A percentile compares a stretch with the other conserved stretches of the same genome.
Conservation (phyloP, 208 protist genomes). For the Acanthamoeba rhysodes region DNA sequence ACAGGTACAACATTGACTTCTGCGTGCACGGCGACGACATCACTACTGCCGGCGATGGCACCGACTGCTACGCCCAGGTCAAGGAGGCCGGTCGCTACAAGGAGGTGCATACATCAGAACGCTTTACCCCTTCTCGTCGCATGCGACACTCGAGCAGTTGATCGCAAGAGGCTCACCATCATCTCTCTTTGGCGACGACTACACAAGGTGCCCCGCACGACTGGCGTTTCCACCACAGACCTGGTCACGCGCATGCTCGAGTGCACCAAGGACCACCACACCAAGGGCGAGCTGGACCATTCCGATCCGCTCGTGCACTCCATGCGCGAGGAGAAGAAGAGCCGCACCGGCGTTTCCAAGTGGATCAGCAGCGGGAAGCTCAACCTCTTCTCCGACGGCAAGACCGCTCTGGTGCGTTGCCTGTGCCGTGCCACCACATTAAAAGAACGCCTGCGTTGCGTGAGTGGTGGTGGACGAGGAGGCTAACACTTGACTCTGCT, state of each 20-base stretch:
- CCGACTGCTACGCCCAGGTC: slow-evolving; percentile 96
- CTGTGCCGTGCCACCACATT: no score
- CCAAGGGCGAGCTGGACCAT: neutral
- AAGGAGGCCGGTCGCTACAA: slow-evolving; percentile 90
- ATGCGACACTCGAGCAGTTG: neutral
- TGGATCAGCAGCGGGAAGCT: slow-evolving; percentile 84
- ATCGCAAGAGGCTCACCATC: neutral
- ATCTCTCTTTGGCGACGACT: neutral
- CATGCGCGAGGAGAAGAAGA: slow-evolving; percentile 20
- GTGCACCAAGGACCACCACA: slow-evolving; percentile 92
- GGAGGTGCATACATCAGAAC: neutral
- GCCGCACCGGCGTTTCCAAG: slow-evolving; percentile 47
- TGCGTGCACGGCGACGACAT: slow-evolving; percentile 99
- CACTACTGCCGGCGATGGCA: slow-evolving; percentile 95
- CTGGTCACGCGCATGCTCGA: slow-evolving; percentile 98
- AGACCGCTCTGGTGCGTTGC: slow-evolving; percentile 89
- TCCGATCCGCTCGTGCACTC: neutral
- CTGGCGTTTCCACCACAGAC: slow-evolving; percentile 98
- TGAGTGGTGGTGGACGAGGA: neutral
- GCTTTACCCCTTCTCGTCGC: neutral
- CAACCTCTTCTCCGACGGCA: slow-evolving; percentile 91
- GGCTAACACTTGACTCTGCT: neutral
- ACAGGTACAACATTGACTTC: slow-evolving; percentile 96
- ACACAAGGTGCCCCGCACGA: slow-evolving; percentile 86
- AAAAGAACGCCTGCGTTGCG: neutral